Evolutionary conservation across 768 basidiomycete genomes (phyloP).

Genomic region (Kockovaella imperatae): DNA sequence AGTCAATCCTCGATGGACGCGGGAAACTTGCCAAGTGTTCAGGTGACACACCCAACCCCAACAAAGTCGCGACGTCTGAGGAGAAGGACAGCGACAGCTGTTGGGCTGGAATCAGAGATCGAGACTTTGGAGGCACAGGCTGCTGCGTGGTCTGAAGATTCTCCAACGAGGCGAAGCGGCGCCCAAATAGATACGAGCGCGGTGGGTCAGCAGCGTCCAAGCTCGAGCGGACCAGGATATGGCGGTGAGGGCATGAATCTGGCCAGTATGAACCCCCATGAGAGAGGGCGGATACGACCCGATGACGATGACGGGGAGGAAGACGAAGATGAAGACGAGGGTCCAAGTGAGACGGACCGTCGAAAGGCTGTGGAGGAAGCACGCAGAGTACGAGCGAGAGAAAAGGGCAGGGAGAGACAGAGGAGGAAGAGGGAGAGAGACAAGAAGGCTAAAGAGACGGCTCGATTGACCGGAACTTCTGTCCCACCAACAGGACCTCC

Average conservation of each 20-base stretch:
- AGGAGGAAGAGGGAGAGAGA: slow-evolving; percentile 33
- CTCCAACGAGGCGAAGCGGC: too few species aligned
- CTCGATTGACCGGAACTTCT: slow-evolving; percentile 1
- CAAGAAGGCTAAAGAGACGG: slow-evolving; percentile 25
- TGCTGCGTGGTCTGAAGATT: too few species aligned
- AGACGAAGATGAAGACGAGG: slow-evolving; percentile 15
- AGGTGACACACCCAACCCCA: not conserved
- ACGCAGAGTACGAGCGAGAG: slow-evolving; percentile 21
- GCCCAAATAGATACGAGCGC: too few species aligned
- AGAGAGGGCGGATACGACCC: too few species aligned
- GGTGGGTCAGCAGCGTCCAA: too few species aligned
- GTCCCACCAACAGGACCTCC: not conserved
- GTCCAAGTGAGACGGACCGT: slow-evolving; percentile 16
- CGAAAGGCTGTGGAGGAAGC: slow-evolving; percentile 8
- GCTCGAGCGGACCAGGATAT: too few species aligned
- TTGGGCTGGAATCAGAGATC: not conserved
- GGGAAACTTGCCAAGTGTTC: not conserved
- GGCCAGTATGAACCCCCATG: too few species aligned
- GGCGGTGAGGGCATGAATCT: too few species aligned
- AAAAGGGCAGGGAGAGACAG: slow-evolving; percentile 33
- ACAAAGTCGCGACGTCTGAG: not conserved
- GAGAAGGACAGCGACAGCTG: not conserved
- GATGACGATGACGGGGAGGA: not conserved
- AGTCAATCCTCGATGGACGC: too few species aligned
- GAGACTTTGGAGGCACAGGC: not conserved